A percentile compares a stretch with the other conserved stretches of the same genome.
phyloP scores from a whole-genome alignment of 179 eudicot genomes.

The Carnegiea gigantea region DNA sequence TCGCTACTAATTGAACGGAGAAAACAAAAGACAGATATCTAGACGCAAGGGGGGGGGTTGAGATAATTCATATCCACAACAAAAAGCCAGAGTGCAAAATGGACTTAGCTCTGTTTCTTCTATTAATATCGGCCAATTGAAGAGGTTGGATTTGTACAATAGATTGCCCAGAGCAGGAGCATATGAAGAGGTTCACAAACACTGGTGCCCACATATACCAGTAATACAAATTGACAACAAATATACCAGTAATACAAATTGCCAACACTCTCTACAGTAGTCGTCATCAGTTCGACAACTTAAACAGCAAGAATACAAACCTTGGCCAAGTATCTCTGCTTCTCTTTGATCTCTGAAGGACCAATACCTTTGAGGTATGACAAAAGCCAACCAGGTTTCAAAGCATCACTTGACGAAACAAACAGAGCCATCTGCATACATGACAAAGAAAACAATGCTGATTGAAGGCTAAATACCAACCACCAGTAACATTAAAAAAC shows the following conservation, averaged over 20 bases:
- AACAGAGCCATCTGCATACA: slow-evolving; percentile 80
- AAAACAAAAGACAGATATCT: too few species aligned
- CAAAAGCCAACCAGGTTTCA: slow-evolving; percentile 81
- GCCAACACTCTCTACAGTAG: neutral
- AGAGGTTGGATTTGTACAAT: neutral
- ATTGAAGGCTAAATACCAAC: neutral
- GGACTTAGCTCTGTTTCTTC: neutral
- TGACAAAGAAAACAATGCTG: slow-evolving; percentile 13
- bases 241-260: neutral
- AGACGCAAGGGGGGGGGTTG: too few species aligned
- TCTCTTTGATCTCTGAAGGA: slow-evolving; percentile 55
- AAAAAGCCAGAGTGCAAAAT: slow-evolving; percentile 6
- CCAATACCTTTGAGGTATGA: slow-evolving; percentile 58
- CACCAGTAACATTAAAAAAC: neutral
- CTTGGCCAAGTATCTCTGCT: slow-evolving; percentile 69
- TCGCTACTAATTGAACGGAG: too few species aligned
- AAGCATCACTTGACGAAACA: slow-evolving; percentile 84
- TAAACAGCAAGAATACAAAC: slow-evolving; percentile 38
- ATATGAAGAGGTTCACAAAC: neutral
- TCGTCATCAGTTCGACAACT: neutral
- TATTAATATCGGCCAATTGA: neutral
- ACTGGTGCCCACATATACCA: neutral
- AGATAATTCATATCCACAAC: neutral
- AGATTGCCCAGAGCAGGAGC: neutral
- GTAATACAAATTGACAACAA: neutral